Conservation (phyloP, 345 rosid genomes). For the Pelargonium nanum region DNA sequence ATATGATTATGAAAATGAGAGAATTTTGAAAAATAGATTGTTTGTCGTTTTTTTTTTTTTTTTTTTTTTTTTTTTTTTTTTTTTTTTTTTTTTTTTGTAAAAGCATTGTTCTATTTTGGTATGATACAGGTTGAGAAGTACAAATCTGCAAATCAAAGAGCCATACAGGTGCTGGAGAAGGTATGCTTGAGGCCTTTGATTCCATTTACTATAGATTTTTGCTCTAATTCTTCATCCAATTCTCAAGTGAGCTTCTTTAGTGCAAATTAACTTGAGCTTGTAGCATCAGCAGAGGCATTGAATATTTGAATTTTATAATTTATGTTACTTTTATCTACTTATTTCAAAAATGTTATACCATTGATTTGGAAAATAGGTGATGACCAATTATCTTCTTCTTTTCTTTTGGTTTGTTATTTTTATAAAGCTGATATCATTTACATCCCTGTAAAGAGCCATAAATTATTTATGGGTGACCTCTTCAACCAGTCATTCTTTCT, state of each 20-base stretch:
- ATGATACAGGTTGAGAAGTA: slow-evolving; percentile 48
- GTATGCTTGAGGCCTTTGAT: slow-evolving; percentile 17
- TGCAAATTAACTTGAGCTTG: no score
- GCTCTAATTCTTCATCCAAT: background rate
- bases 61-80: background rate
- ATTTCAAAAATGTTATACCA: no score
- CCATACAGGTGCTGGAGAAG: slow-evolving; percentile 66
- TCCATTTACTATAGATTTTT: background rate
- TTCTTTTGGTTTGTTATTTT: no score
- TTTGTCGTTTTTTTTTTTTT: background rate
- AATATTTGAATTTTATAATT: no score
- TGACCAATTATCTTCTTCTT: no score
- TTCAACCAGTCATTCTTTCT: background rate
- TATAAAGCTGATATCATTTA: background rate
- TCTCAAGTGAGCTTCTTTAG: background rate
- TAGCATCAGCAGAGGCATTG: no score
- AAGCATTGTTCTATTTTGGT: background rate
- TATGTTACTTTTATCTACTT: no score
- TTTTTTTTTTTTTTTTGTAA: background rate
- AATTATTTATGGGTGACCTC: background rate
- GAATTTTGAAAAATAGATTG: background rate
- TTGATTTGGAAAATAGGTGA: no score
- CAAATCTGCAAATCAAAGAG: slow-evolving; percentile 57
- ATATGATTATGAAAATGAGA: background rate
- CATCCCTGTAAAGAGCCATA: no score